Base-by-base conservation (phyloP, 208 protist genomes). In the Crithidia mellificae region DNA sequence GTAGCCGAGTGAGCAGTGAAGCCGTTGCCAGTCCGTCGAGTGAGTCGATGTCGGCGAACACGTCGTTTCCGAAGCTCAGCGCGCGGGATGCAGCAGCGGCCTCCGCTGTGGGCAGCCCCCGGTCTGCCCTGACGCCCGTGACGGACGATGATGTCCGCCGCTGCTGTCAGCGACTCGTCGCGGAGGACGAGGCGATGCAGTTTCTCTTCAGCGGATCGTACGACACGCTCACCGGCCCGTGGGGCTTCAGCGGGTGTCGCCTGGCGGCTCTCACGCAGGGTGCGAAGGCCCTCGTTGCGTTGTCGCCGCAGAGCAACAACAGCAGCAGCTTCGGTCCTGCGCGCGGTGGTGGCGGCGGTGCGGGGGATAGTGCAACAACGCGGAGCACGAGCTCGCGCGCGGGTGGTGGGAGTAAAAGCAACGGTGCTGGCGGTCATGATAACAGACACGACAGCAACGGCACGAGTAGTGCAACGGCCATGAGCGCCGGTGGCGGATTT, bases 191-290 rank as follows among this genome's bases (percentile, higher is more conserved):
- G 47, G 38, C 7, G 1, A 59, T 58, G 47, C 70, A 75, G 27
- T 75, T 75, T 25, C 29, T 69, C 14, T 75, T 55, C 32, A 68
- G 55, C 47, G 62, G 70, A 12, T n/a, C 30, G 22, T 75, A 75
- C 49, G 47, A 59, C 9, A 34, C 47, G 12, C 62, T 75, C n/a
- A 69, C 70, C 19, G 70, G 70, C 11, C 70, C 62, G 46, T 75
- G 70, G 70, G 46, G 44, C 47, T 75, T 75, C 51, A 59, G 59
- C 5, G 46, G 47, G 9, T 27, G 54, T 36, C 62, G 54, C 15
- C 62, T 75, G 25, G 52, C 62, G 55, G 38, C 54, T 22, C 70
- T 75, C 34, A 36, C 34, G 7, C 38, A 52, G 6, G 55, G 47
- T 25, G 50, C 30, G 1, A 47, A 32, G 19, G 29, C 30, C n/a